Evolutionary conservation across 148 eudicot species (phyloP).

Genomic region (Arbutus unedo): DNA sequence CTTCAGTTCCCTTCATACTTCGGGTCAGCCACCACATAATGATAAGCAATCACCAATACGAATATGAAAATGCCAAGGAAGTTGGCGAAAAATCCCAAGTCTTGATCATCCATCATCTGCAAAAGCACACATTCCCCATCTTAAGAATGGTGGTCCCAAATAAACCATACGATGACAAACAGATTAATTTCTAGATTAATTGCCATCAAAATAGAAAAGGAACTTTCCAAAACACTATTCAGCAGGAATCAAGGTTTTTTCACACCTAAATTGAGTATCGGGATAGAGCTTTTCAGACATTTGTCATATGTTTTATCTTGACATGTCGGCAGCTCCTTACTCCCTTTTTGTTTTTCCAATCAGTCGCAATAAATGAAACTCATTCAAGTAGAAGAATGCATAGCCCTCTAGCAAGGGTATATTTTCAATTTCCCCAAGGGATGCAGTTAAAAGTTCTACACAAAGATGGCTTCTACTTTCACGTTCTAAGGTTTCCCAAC

Average conservation of each 20-base stretch:
- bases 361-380: background rate
- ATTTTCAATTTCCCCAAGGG: background rate
- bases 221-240: background rate
- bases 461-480: background rate
- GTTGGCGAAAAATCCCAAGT: constrained; percentile 74
- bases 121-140: background rate
- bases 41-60: constrained; percentile 69
- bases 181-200: background rate
- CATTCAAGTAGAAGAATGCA: constrained; percentile 8
- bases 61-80: constrained; percentile 68
- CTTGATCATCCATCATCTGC: constrained; percentile 81
- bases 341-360: background rate
- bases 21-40: constrained; percentile 72
- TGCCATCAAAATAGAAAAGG: background rate
- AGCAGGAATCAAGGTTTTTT: background rate
- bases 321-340: no score
- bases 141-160: background rate
- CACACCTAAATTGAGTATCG: no score
- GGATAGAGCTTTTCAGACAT: no score
- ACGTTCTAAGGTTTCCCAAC: background rate
- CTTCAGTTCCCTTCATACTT: constrained; percentile 54
- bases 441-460: background rate
- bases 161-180: background rate
- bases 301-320: no score
- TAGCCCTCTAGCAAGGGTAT: background rate